phyloP scores from a whole-genome alignment of 2,329 filamentous ascomycete species.

The Polytolypa hystricis region DNA sequence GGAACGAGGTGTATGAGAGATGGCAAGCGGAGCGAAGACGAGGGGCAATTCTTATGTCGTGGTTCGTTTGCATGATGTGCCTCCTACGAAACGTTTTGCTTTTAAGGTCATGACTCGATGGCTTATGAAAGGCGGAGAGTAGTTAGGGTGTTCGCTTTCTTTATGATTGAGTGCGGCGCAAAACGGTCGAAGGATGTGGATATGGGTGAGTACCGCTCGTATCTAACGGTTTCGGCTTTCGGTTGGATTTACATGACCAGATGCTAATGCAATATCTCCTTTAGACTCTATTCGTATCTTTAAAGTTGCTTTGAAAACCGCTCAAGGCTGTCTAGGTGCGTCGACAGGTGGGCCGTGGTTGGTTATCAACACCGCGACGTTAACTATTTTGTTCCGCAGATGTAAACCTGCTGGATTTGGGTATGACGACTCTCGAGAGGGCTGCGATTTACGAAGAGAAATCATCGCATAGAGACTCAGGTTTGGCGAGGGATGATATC shows the following conservation, averaged over 20 bases:
- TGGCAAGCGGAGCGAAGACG: slow-evolving; percentile 7
- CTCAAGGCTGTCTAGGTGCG: slow-evolving; percentile 51
- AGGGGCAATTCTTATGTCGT: slow-evolving; percentile 13
- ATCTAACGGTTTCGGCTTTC: too few species aligned
- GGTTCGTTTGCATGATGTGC: slow-evolving; percentile 19
- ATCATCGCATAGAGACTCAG: slow-evolving; percentile 11
- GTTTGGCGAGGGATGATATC: slow-evolving; percentile 10
- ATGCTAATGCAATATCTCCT: not conserved
- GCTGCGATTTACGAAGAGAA: slow-evolving; percentile 46
- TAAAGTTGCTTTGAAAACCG: slow-evolving; percentile 56
- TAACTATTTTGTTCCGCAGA: slow-evolving; percentile 25
- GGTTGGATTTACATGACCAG: too few species aligned
- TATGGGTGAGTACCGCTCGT: not conserved
- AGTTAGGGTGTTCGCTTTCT: slow-evolving; percentile 51
- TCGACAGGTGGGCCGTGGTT: slow-evolving; percentile 1
- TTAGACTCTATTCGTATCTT: slow-evolving; percentile 47
- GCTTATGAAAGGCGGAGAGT: too few species aligned
- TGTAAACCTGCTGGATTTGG: slow-evolving; percentile 45
- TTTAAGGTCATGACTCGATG: too few species aligned
- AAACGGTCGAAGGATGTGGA: slow-evolving; percentile 7
- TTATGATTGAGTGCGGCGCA: slow-evolving; percentile 50
- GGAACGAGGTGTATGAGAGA: slow-evolving; percentile 17
- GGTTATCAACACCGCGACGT: slow-evolving; percentile 11
- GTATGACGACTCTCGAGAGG: slow-evolving; percentile 51
- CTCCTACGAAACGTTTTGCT: too few species aligned